Percentiles rank a stretch among this genome's conserved stretches.
Evolutionary conservation across 2,329 filamentous ascomycete genomes (phyloP).

Genomic region (Fusarium sp.): DNA sequence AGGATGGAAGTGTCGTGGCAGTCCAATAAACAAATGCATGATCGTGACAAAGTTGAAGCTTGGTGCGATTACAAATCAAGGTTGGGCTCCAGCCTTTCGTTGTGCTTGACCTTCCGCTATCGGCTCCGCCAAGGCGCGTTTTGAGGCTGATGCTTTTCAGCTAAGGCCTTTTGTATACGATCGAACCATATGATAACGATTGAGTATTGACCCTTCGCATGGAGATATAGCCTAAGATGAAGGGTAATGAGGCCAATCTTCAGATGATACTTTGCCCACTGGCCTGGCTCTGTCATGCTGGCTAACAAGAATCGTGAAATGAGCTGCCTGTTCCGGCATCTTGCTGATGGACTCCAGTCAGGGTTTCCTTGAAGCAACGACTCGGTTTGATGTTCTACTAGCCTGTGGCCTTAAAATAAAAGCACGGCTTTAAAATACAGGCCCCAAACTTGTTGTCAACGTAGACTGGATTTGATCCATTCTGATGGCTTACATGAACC

Average conservation of each 20-base stretch:
- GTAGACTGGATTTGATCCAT: too few species aligned
- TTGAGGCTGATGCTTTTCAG: not conserved
- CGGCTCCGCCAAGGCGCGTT: not conserved
- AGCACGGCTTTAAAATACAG: too few species aligned
- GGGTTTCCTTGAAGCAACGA: too few species aligned
- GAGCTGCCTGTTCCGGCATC: not conserved
- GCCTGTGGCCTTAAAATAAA: too few species aligned
- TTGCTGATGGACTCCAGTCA: not conserved
- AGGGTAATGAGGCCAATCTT: fast-evolving
- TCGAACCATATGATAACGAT: too few species aligned
- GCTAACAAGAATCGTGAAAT: not conserved
- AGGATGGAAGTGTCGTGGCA: fast-evolving
- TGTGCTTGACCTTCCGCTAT: not conserved
- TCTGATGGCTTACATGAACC: too few species aligned
- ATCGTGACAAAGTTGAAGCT: not conserved
- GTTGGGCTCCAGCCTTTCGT: not conserved
- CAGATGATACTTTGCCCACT: too few species aligned
- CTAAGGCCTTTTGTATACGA: not conserved
- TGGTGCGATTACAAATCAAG: not conserved
- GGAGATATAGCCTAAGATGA: fast-evolving
- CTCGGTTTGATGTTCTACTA: not conserved
- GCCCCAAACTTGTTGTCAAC: too few species aligned
- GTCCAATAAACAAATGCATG: not conserved
- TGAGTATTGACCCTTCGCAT: fast-evolving
- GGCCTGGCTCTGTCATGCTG: too few species aligned